phyloP scores from a whole-genome alignment of 75 land plant species.

The Gnetum montanum region DNA sequence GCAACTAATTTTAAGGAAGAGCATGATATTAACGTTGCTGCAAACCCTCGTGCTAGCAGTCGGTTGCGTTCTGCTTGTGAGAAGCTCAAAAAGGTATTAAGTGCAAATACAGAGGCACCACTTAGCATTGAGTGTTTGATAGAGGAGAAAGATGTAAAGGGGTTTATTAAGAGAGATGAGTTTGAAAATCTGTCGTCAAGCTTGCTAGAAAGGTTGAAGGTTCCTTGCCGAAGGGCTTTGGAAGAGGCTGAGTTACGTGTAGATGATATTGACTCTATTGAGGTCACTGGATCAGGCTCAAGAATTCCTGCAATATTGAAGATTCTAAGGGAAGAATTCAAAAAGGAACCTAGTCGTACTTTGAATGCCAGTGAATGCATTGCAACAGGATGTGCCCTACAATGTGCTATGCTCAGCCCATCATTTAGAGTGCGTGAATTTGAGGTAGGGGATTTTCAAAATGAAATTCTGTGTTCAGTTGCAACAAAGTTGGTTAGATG shows the following conservation, averaged over 20 bases:
- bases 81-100: slow-evolving; percentile 73
- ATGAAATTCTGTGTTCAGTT: no score
- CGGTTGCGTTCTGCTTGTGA: slow-evolving; percentile 67
- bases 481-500: not conserved
- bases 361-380: slow-evolving; percentile 96
- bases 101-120: slow-evolving; percentile 83
- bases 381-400: slow-evolving; percentile 94
- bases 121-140: slow-evolving; percentile 79
- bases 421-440: slow-evolving; percentile 76
- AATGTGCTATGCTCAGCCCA: slow-evolving; percentile 97
- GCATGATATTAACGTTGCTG: slow-evolving; percentile 47
- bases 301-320: slow-evolving; percentile 75
- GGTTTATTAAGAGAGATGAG: slow-evolving; percentile 84
- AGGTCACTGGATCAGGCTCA: slow-evolving; percentile 95
- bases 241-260: slow-evolving; percentile 41
- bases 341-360: slow-evolving; percentile 74
- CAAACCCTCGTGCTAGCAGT: slow-evolving; percentile 56
- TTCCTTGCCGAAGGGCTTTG: slow-evolving; percentile 66
- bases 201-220: slow-evolving; percentile 51
- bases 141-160: slow-evolving; percentile 88
- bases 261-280: slow-evolving; percentile 56
- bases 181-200: slow-evolving; percentile 63
- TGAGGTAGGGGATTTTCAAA: slow-evolving; percentile 76
- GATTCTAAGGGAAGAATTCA: slow-evolving; percentile 42
- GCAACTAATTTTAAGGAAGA: slow-evolving; percentile 53